A percentile compares a stretch with the other conserved stretches of the same genome.
Evolutionary conservation across 2,329 filamentous ascomycete species (phyloP).

Genomic region (Colletotrichum sp.): DNA sequence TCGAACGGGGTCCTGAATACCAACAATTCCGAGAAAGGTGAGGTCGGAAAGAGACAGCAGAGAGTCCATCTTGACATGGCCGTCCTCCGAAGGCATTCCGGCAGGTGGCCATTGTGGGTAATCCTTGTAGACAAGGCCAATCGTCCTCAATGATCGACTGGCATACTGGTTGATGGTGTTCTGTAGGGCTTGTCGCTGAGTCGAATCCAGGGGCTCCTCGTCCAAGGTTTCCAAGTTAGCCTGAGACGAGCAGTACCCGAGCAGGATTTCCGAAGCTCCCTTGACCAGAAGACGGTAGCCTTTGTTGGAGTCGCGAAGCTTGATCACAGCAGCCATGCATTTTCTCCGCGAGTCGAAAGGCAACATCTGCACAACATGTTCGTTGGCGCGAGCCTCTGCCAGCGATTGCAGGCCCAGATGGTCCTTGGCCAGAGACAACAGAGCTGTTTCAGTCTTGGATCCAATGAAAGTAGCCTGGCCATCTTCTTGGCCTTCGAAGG

Average conservation of each 20-base stretch:
- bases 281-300: conserved; percentile 58
- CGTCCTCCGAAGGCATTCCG: conserved; percentile 56
- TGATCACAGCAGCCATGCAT: conserved; percentile 62
- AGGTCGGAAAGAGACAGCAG: conserved; percentile 63
- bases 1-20: conserved; percentile 73
- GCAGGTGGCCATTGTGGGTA: conserved; percentile 73
- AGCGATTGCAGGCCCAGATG: conserved; percentile 54
- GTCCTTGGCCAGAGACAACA: conserved; percentile 54
- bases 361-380: conserved; percentile 52
- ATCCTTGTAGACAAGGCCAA: conserved; percentile 76
- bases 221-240: conserved; percentile 22
- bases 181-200: neutral
- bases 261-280: conserved; percentile 61
- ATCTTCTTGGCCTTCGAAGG: conserved; percentile 57
- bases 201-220: neutral
- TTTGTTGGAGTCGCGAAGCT: conserved; percentile 39
- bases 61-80: conserved; percentile 62
- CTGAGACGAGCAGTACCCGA: conserved; percentile 45
- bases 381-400: conserved; percentile 49
- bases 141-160: conserved; percentile 72
- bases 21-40: conserved; percentile 73
- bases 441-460: conserved; percentile 62
- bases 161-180: conserved; percentile 64
- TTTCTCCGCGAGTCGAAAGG: conserved; percentile 61
- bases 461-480: conserved; percentile 53